phyloP scores from a whole-genome alignment of 2,329 filamentous ascomycete species.

The Hypoxylon sp. region DNA sequence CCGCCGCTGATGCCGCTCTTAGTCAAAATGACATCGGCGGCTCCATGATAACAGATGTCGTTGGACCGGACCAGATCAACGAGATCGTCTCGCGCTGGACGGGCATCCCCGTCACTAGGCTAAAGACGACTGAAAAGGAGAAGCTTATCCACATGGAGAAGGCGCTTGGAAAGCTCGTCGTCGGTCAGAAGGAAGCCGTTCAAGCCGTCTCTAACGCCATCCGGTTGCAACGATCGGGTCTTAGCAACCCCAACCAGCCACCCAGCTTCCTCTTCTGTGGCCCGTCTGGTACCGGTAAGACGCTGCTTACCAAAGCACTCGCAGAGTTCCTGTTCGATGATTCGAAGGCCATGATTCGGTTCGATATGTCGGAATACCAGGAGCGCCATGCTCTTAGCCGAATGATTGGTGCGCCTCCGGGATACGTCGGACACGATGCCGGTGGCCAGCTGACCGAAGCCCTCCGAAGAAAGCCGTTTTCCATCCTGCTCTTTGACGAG shows the following conservation, averaged over 20 bases:
- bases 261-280: constrained; percentile 99
- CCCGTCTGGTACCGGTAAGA: constrained; percentile 98
- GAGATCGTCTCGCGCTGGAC: constrained; percentile 98
- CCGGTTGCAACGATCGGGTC: constrained; percentile 89
- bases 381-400: constrained; percentile 93
- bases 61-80: constrained; percentile 98
- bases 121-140: constrained; percentile 96
- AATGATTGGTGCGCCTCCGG: constrained; percentile 97
- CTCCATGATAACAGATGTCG: constrained; percentile 87
- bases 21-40: constrained; percentile 64
- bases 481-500: constrained; percentile 96
- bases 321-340: constrained; percentile 99
- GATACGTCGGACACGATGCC: constrained; percentile 95
- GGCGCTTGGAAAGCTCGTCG: constrained; percentile 81
- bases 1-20: constrained; percentile 76
- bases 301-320: constrained; percentile 92
- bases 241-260: constrained; percentile 94
- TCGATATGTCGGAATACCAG: constrained; percentile 99
- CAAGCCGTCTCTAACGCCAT: constrained; percentile 94
- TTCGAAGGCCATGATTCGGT: constrained; percentile 95
- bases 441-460: constrained; percentile 96
- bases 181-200: constrained; percentile 95
- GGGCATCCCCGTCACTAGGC: constrained; percentile 93
- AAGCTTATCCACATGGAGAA: constrained; percentile 98
- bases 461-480: constrained; percentile 93